Evolutionary conservation across 1,284 basidiomycete genomes (phyloP), one percentile per base, ranked within the genome.

Genomic region (Tilletiaria anomala): DNA sequence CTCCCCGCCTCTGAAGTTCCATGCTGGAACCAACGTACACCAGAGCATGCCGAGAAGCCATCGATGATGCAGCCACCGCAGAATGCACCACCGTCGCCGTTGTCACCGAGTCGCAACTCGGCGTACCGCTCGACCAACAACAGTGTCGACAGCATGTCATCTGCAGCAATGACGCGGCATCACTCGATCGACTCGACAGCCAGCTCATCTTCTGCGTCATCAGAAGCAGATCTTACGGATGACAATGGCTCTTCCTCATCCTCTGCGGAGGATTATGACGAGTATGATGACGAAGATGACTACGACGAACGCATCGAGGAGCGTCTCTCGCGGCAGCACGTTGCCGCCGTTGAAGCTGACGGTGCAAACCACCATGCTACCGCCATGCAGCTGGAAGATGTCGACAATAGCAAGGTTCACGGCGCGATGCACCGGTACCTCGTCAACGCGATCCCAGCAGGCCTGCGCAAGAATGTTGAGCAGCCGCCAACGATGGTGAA

Each of bases 241-340:
- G 61, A 65, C 53, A 62, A 62, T 15, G 60, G 60, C 32, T 61
- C 58, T 6, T 54, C 57, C 6, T 51, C 55, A 12, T 63, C 61
- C 4, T 63, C 60, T 16, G 51, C 58, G 1, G 61, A 59, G 35
- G 58, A 58, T 29, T 51, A 60, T 37, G 55, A 59, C 17, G 40
- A 44, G 42, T 56, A 61, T 32, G 52, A 59, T 40, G 58, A 61
- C 46, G 58, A 60, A 24, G 48, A 61, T 26, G 56, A 63, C 43
- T 36, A 49, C n/a, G 53, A 60, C 42, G 47, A 56, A 22, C 48
- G 52, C 33, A 50, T 52, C 5, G 47, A 54, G 23, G 43, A 54
- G n/a, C 48, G 50, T 22, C 50, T 53, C 44, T 48, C 50, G 44
- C 42, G 54, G 41, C 44, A 53, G 26, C 47, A 16, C 39, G 40